These are phyloP conservation scores for Venturiaceae sp. DNA, from an alignment of 2,329 filamentous ascomycete species.

Conservation along the genomic window DNA sequence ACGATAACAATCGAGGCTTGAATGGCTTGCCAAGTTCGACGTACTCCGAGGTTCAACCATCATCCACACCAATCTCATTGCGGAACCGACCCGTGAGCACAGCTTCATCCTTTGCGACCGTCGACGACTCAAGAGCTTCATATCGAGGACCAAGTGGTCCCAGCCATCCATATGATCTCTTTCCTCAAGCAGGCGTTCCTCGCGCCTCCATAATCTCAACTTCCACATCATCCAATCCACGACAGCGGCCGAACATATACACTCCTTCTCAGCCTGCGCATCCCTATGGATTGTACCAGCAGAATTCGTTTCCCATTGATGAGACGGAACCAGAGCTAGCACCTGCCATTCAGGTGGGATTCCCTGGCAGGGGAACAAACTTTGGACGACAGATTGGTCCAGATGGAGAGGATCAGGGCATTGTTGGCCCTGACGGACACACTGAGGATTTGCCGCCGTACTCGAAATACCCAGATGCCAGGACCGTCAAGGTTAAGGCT, in stretches of 20 bases:
- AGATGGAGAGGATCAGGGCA: constrained; percentile 78
- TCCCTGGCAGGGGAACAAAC: constrained; percentile 54
- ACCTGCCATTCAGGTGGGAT: constrained; percentile 55
- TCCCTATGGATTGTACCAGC: constrained; percentile 78
- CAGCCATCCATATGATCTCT: constrained; percentile 79
- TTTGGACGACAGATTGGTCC: constrained; percentile 68
- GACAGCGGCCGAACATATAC: not conserved
- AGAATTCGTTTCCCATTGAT: constrained; percentile 55
- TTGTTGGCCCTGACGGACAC: constrained; percentile 81
- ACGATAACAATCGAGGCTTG: constrained; percentile 13
- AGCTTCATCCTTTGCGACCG: constrained; percentile 18
- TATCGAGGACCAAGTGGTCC: constrained; percentile 63
- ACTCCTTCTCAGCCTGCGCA: constrained; percentile 60
- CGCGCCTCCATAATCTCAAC: constrained; percentile 44
- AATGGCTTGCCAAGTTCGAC: not conserved
- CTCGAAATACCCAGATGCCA: constrained; percentile 74
- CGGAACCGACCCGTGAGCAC: constrained; percentile 17
- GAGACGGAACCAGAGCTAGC: constrained; percentile 20
- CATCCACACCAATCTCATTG: constrained; percentile 12
- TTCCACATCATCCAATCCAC: constrained; percentile 60
- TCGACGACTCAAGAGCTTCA: constrained; percentile 46
- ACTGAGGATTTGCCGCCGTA: constrained; percentile 89
- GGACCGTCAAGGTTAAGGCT: constrained; percentile 19
- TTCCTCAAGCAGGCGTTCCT: constrained; percentile 54
- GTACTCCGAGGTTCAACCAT: not conserved